Evolutionary conservation across 2,329 filamentous ascomycete genomes (phyloP).

Genomic region (Neofusicoccum parvum): DNA sequence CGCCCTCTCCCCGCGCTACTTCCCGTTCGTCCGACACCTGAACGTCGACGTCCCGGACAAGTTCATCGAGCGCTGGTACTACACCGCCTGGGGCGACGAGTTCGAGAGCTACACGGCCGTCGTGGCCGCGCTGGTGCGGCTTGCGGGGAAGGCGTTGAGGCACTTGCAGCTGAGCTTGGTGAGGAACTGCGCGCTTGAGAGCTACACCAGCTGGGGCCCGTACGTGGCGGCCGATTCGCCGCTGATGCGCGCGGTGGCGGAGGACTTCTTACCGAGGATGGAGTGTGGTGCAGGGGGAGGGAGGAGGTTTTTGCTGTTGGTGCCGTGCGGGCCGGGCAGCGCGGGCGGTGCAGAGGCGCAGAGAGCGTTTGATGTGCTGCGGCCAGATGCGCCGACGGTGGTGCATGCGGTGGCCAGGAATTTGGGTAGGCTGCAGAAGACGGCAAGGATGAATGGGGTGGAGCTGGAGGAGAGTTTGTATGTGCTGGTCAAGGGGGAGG

Average conservation of each 20-base stretch:
- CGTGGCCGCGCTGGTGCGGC: not conserved
- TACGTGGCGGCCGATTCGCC: slow-evolving; percentile 9
- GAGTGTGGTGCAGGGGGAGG: not conserved
- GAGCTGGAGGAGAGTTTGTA: slow-evolving; percentile 2
- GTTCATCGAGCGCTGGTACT: slow-evolving; percentile 12
- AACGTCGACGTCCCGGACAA: slow-evolving; percentile 21
- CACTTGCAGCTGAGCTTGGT: slow-evolving; percentile 19
- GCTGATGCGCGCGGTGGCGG: slow-evolving; percentile 8
- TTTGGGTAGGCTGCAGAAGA: slow-evolving; percentile 13
- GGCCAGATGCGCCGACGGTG: slow-evolving; percentile 17
- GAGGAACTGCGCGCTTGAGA: slow-evolving; percentile 21
- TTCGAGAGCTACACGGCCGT: slow-evolving; percentile 1
- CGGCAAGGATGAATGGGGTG: slow-evolving; percentile 17
- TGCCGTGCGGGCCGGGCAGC: slow-evolving; percentile 8
- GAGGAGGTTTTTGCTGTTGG: not conserved
- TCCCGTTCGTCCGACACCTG: slow-evolving; percentile 10
- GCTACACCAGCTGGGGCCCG: slow-evolving; percentile 20
- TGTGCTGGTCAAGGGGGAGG: not conserved
- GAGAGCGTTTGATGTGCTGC: slow-evolving; percentile 19
- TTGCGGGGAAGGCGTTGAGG: not conserved
- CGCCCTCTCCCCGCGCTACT: slow-evolving; percentile 18
- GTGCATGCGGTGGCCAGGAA: slow-evolving; percentile 19
- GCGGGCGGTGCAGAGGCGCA: not conserved
- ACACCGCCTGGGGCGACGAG: slow-evolving; percentile 15
- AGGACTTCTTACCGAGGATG: not conserved